Base-by-base conservation (phyloP, 2,329 filamentous ascomycete genomes). In the Hortaea sp. region DNA sequence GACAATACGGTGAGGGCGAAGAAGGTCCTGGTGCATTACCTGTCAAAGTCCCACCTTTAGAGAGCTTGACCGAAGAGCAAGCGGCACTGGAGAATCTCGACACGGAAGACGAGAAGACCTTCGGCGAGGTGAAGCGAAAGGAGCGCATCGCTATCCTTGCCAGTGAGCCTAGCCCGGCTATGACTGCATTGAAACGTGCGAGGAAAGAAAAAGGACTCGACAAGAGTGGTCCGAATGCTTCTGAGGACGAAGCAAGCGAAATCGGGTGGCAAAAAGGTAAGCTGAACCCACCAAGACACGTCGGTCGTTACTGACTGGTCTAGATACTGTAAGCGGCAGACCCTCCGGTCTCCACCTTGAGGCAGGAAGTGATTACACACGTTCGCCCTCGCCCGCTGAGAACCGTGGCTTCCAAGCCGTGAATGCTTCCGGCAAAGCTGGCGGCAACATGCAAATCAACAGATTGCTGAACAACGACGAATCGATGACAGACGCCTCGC, bases 51-150 rank as follows among this genome's bases (percentile, higher is more conserved):
- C 84, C 88, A 3, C 65, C 73, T 10, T 74, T 94, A 53, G 74
- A 78, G 30, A 70, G 75, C 55, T 72, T 92, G 69, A 77, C 76
- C 0, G 68, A 76, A 1, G 82, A 85, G 39, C 73, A 88, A 58
- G 77, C 81, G 56, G 74, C 69, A 1, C 56, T 67, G 28, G 86
- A 92, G 65, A 92, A 92, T 56, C 77, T 87, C 4, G 86, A 92
- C 60, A 80, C 84, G 0, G 69, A 71, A 11, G 78, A 81, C 46
- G 84, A 89, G 66, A 67, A 79, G 47, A 75, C 77, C 2, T 89
- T 86, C 66, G 85, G 85, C 29, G 73, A 79, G 52, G 73, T 77
- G 54, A 89, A 88, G 69, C 79, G 85, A 65, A 81, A 79, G 58
- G 84, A 87, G 63, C 74, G 85, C 43, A 82, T 81, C 54, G 58